Evolutionary conservation across 2,329 filamentous ascomycete genomes (phyloP).

Genomic region (Harringtonia lauricola): DNA sequence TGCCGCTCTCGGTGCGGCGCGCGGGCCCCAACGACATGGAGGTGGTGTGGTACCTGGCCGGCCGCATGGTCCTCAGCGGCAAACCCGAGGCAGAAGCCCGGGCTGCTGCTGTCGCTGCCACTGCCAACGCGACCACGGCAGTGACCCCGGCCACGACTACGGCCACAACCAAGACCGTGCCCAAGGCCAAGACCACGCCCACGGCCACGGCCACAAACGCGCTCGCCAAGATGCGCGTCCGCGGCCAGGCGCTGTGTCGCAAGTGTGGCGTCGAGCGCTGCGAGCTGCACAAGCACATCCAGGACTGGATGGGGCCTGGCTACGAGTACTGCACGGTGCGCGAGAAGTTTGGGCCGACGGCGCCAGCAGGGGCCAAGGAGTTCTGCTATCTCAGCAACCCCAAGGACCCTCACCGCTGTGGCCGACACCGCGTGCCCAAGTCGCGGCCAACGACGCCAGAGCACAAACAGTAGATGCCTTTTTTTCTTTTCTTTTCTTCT

Average conservation of each 20-base stretch:
- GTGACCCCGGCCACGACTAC: neutral
- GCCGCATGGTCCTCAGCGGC: constrained; percentile 12
- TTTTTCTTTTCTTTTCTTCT: neutral
- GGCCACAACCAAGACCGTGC: neutral
- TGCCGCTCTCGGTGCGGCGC: constrained; percentile 46
- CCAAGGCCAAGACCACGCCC: neutral
- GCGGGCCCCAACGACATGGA: constrained; percentile 52
- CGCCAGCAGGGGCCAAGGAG: constrained; percentile 32
- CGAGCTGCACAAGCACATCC: constrained; percentile 52
- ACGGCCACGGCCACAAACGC: constrained; percentile 13
- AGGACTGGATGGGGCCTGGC: constrained; percentile 44
- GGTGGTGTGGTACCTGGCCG: constrained; percentile 50
- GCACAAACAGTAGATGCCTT: neutral
- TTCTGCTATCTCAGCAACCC: constrained; percentile 51
- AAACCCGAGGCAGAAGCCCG: no score
- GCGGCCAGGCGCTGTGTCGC: constrained; percentile 49
- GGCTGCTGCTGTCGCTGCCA: neutral
- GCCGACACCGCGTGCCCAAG: constrained; percentile 35
- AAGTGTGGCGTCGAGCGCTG: constrained; percentile 51
- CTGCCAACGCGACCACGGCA: no score
- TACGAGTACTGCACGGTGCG: constrained; percentile 51
- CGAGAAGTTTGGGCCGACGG: constrained; percentile 41
- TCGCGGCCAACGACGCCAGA: constrained; percentile 11
- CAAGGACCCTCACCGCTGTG: constrained; percentile 45
- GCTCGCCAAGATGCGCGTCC: constrained; percentile 37